Evolutionary conservation across 2,329 filamentous ascomycete genomes (phyloP), one percentile per base, ranked within the genome.

Genomic region (Ramichloridium luteum): DNA sequence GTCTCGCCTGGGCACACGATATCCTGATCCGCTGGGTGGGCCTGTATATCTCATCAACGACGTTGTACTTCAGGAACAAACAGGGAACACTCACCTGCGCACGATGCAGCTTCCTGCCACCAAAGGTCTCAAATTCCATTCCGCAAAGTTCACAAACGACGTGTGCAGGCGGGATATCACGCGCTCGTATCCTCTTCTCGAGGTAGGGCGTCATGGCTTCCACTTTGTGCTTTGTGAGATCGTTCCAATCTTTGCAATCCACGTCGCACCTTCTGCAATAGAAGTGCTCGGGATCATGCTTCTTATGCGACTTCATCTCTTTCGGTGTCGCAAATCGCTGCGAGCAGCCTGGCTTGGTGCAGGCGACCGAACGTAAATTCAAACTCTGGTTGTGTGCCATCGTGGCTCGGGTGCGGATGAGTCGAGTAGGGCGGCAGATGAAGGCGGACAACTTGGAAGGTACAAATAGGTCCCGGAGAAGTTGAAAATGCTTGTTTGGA

Each of bases 121-220:
- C 59, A 3, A 61, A 55, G 16, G 61, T 69, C 38, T 64, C 62
- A 51, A 72, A 74, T 25, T 74, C 69, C 6, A 61, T 48, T 9
- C 65, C 67, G 32, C 72, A 76, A 25, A 72, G 57, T 9, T 68
- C 64, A 47, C 72, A 77, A 30, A 61, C 62, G 27, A 68, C 64
- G 38, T 70, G 64, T 45, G 45, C 27, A 30, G 44, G 51, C 56
- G 37, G 36, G 12, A 44, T 45, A 25, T 43, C 44, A n/a, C 27
- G 28, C 1, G 34, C 34, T 6, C 23, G 14, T 16, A 38, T 38
- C 28, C 31, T 37, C 9, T 40, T 45, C 6, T 44, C 44, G 11
- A 42, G 30, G 25, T 35, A 46, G 2, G 47, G 46, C 14, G 47
- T 45, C 53, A 57, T 57, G 11, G 38, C 35, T 22, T 47, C 44